A percentile compares a stretch with the other conserved stretches of the same genome.
Conservation (phyloP, 345 rosid genomes). For the Eutrema japonicum region DNA sequence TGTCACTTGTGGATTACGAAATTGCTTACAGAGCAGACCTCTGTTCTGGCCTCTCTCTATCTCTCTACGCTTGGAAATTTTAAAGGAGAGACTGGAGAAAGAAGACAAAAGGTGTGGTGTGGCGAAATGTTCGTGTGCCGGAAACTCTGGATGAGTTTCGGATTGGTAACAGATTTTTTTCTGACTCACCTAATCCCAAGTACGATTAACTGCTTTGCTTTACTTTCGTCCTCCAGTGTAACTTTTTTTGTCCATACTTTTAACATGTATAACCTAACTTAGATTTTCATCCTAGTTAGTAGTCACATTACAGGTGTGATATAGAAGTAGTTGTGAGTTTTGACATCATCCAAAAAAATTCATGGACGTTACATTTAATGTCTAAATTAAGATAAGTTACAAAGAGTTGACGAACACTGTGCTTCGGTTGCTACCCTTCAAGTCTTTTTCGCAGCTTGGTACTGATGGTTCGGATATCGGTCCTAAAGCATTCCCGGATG, state of each 20-base stretch:
- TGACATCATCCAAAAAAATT: too few species aligned
- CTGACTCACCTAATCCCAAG: background rate
- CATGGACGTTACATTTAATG: too few species aligned
- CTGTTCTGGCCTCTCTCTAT: background rate
- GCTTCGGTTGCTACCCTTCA: slow-evolving; percentile 89
- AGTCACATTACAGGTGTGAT: too few species aligned
- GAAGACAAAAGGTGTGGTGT: slow-evolving; percentile 30
- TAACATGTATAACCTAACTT: too few species aligned
- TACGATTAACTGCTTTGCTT: too few species aligned
- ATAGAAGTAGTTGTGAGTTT: too few species aligned
- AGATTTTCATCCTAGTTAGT: too few species aligned
- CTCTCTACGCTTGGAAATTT: background rate
- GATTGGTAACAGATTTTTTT: background rate
- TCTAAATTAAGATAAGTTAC: too few species aligned
- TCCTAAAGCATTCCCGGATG: slow-evolving; percentile 81
- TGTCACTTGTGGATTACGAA: slow-evolving; percentile 13
- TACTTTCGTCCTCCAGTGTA: background rate
- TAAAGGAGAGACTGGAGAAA: background rate
- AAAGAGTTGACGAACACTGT: too few species aligned
- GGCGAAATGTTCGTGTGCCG: slow-evolving; percentile 19
- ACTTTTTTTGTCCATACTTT: background rate
- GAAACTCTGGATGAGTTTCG: slow-evolving; percentile 2
- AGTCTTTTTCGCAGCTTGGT: too few species aligned
- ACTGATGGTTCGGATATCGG: slow-evolving; percentile 95
- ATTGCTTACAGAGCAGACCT: slow-evolving; percentile 3